Conservation (phyloP, 768 basidiomycete species). For the Xerocomus spinulosus region DNA sequence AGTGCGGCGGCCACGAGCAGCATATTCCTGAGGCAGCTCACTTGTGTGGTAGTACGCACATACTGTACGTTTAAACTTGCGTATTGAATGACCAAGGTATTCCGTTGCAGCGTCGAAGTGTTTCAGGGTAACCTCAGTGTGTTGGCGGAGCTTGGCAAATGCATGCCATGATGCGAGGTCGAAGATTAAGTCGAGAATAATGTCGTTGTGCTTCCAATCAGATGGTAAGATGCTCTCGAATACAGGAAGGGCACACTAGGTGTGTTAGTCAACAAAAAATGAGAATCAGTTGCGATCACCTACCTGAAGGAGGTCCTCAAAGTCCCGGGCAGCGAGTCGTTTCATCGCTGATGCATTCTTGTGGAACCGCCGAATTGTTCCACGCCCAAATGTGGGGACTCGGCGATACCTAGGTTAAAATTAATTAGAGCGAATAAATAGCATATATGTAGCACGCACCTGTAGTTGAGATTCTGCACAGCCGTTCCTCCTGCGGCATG, state of each 20-base stretch:
- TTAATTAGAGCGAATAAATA: too few relatives aligned
- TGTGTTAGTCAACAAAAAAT: neutral
- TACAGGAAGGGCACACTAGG: neutral
- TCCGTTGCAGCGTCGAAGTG: neutral
- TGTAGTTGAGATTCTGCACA: neutral
- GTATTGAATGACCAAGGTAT: neutral
- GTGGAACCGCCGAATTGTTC: neutral
- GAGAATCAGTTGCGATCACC: neutral
- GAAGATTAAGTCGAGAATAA: too few relatives aligned
- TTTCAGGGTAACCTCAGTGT: neutral
- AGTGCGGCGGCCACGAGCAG: too few relatives aligned
- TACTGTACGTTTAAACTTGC: neutral
- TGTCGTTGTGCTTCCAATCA: neutral
- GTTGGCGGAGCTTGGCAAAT: too few relatives aligned
- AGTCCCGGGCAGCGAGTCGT: neutral
- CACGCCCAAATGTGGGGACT: neutral
- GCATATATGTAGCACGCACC: too few relatives aligned
- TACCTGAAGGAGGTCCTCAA: slow-evolving; percentile 2
- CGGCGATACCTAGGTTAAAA: too few relatives aligned
- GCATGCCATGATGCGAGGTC: neutral
- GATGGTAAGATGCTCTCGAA: neutral
- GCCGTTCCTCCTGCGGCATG: neutral
- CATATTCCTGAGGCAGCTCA: neutral
- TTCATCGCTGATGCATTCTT: neutral
- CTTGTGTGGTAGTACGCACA: neutral